Base-by-base conservation (phyloP, 2,329 filamentous ascomycete genomes). In the Rhynchosporium agropyri region DNA sequence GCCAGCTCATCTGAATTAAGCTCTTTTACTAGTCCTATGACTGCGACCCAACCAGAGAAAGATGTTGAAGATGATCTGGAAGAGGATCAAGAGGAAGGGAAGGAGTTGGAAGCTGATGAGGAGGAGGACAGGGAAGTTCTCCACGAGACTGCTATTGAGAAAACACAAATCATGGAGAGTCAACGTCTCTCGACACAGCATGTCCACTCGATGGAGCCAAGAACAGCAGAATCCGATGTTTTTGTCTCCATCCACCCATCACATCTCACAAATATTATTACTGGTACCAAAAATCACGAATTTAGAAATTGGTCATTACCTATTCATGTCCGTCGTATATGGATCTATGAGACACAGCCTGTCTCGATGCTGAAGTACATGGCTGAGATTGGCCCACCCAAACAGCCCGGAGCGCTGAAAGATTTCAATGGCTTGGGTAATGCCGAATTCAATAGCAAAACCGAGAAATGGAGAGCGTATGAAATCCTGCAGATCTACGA, bases 401-500 rank as follows among this genome's bases (percentile, higher is more conserved):
- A 80, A 69, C 62, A 69, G n/a, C 79, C 79, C 0, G 82, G 79
- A 0, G 76, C 84, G 65, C 79, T 85, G 26, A 64, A 75, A 15
- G 74, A 78, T 53, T 70, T 75, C 4, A 73, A 72, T 3, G 83
- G 83, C 0, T 63, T 81, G 2, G 83, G 83, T 15, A 86, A 85
- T 63, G 74, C 69, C 2, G 80, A 82, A 10, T 86, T 74, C 54
- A 71, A 73, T 38, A 50, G 59, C 13, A 68, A 65, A 33, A 43
- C 61, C 9, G 53, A 13, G 5, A 63, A 63, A 2, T 68, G 65
- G 63, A 63, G 58, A 64, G 84, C 82, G 3, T 83, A 85, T 69
- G 80, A 83, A 68, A 76, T 86, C 50, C 67, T 79, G 28, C 79
- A 87, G 68, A 77, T 89, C 0, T 89, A 88, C 69, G 79, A 85